Evolutionary conservation across 2,329 filamentous ascomycete genomes (phyloP), one percentile per base, ranked within the genome.

Genomic region (Colletotrichum filicis): DNA sequence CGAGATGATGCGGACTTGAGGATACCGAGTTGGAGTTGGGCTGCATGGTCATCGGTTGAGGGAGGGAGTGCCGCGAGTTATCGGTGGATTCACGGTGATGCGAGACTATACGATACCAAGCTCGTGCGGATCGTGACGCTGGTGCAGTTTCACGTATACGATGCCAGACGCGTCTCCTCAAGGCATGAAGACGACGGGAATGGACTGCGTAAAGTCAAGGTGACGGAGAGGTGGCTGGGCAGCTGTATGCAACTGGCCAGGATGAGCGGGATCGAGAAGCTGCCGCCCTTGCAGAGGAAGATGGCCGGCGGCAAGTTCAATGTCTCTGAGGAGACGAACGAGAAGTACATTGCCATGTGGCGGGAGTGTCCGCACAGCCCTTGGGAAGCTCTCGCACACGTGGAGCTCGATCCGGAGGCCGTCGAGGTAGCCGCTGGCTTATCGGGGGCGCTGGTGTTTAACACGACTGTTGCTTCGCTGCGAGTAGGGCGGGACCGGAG

Each of bases 11-110:
- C 9, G 3, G 63, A 16, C 8, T 4, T 55, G 58, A 7, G 4
- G 64, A 42, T 71, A 1, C 68, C 68, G 12, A 71, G 63, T 26
- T 71, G 68, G 68, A 67, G 57, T 14, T 71, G 68, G 68, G 68
- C 68, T 28, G 68, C 55, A 11, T 71, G 68, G 68, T 37, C 4
- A 4, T 22, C 57, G n/a, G 32, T 49, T 0, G 7, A 5, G 32
- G n/a, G 28, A 4, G 37, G 52, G 12, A 52, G 52, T 5, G 61
- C 61, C 0, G 60, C 60, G 7, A 55, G 60, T 12, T 69, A 69
- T 24, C 24, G 53, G 2, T 65, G 67, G 67, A 24, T 65, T 2
- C 60, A 52, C 14, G 37, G 60, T 4, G 26, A 69, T 37, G 49
- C 37, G n/a, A 24, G 42, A 37, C 67, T 69, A 1, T 42, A 37